A percentile compares a stretch with the other conserved stretches of the same genome.
These are phyloP conservation scores for Arxiozyma bovina DNA, from an alignment of 1,139 yeast species.

Conservation along the genomic window DNA sequence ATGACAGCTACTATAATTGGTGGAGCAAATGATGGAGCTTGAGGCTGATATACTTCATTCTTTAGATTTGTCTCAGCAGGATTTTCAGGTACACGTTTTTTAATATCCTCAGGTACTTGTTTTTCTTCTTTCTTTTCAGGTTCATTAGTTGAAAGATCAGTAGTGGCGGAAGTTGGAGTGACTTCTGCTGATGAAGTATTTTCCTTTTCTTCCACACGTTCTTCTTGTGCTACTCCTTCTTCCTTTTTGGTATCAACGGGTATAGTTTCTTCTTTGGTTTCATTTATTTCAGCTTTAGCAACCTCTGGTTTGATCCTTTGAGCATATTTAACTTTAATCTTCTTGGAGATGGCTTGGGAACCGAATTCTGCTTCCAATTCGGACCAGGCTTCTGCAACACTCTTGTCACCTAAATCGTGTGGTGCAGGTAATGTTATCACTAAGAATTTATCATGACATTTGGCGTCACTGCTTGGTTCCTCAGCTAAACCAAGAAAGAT, in stretches of 20 bases:
- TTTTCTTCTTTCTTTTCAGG: background rate
- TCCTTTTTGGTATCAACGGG: constrained; percentile 3
- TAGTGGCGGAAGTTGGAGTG: constrained; percentile 6
- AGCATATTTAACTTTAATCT: constrained; percentile 57
- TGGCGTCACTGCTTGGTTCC: constrained; percentile 63
- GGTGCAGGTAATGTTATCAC: constrained; percentile 79
- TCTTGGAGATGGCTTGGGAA: constrained; percentile 54
- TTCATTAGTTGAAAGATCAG: background rate
- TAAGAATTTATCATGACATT: constrained; percentile 86
- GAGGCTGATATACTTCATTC: constrained; percentile 1
- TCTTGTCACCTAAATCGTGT: constrained; percentile 42
- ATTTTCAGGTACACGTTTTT: background rate
- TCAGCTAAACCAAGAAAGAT: constrained; percentile 76
- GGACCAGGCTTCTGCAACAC: constrained; percentile 66
- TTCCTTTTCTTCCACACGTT: constrained; percentile 1
- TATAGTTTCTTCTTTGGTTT: background rate
- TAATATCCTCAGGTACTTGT: background rate
- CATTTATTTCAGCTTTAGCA: background rate
- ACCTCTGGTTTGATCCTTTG: background rate
- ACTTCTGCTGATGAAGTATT: constrained; percentile 1
- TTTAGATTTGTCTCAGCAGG: constrained; percentile 1
- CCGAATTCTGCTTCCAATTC: constrained; percentile 57
- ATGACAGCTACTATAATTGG: constrained; percentile 32
- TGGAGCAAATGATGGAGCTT: constrained; percentile 41
- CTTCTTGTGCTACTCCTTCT: background rate